Base-by-base conservation (phyloP, 805 yeast species). In the Hemisphaericaspora nanyangensis region DNA sequence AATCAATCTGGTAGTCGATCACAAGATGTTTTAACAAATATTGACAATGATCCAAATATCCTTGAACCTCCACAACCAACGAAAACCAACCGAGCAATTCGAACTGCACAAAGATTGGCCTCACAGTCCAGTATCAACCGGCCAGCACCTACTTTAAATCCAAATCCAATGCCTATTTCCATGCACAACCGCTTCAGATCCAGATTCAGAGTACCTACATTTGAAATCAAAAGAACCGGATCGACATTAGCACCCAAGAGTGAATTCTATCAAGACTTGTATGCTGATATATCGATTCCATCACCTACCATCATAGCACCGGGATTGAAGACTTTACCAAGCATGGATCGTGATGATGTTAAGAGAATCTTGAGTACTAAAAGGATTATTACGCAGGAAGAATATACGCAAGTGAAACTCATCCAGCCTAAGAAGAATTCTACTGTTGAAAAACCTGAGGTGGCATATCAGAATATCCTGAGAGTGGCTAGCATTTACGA, bases 261-360 rank as follows among this genome's bases (percentile, higher is more conserved):
- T 38, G 52, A 51, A 40, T 68, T 68, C 48, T 60, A 66, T 41
- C 8, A 22, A 8, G 74, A 68, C 35, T 61, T 65, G 8, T 63
- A 63, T 40, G 61, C 56, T 16, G 68, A 63, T 39, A 39, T 49
- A 5, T 31, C 48, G 1, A 35, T 39, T 3, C 20, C 33, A 10
- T 25, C 29, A 12, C 59, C 68, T n/a, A 70, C 76, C 5, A 71
- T 71, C 17, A 61, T 57, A 40, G 52, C 70, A n/a, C 54, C 52
- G 22, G 76, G 76, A 12, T 70, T 71, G 74, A 68, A 63, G 40
- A 70, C 75, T 2, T 58, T 70, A 33, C 76, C 77, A 34, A 70
- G 75, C 45, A 71, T 71, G 75, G 73, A 70, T 42, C 55, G 61
- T 12, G 66, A 67, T 31, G 76, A 71, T 38, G 68, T 71, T 7